Conservation (phyloP, 495 filamentous ascomycete species). For the Lasiosphaeria miniovina region DNA sequence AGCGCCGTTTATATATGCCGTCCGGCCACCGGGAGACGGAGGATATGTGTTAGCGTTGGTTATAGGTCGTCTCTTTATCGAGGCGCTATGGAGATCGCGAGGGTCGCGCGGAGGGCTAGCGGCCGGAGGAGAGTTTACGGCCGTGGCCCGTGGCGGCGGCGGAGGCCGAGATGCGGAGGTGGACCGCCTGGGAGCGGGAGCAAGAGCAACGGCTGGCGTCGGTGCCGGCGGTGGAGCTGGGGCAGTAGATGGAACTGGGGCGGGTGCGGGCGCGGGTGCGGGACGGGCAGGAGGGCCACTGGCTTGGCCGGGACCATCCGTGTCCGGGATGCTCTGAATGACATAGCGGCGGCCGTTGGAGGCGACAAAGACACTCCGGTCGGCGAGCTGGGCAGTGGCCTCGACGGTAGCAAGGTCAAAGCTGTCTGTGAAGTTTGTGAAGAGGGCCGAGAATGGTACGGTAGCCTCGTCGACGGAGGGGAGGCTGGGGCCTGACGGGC, state of each 20-base stretch:
- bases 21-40: conserved; percentile 12
- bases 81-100: conserved; percentile 9
- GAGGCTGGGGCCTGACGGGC: conserved; percentile 23
- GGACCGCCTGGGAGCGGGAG: background rate
- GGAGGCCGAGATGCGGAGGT: background rate
- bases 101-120: conserved; percentile 7
- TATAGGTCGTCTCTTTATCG: conserved; percentile 21
- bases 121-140: background rate
- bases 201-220: background rate
- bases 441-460: conserved; percentile 32
- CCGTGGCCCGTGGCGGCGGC: no score
- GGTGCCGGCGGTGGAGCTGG: background rate
- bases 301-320: background rate
- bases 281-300: background rate
- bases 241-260: background rate
- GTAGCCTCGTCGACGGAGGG: conserved; percentile 28
- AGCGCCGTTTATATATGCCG: background rate
- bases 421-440: conserved; percentile 26
- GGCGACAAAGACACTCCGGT: conserved; percentile 29
- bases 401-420: conserved; percentile 32
- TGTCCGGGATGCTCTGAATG: conserved; percentile 26
- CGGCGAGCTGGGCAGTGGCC: conserved; percentile 29
- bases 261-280: background rate
- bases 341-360: conserved; percentile 31
- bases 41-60: conserved; percentile 22